Base-by-base conservation (phyloP, 2,329 filamentous ascomycete species). In the Bimuria novae-zelandiae region DNA sequence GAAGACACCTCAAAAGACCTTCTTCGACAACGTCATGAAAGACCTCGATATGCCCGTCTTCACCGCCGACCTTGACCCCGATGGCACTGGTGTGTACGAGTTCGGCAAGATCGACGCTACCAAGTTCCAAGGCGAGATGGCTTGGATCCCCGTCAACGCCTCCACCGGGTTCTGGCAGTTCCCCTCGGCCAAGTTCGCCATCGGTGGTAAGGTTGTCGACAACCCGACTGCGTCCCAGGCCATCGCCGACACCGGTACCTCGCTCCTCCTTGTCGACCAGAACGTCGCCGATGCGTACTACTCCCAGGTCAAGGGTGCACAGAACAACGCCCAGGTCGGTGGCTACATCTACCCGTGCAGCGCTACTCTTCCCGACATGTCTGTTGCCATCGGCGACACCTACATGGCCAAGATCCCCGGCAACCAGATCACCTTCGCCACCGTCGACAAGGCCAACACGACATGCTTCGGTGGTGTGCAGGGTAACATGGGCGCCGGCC, bases 141-240 rank as follows among this genome's bases (percentile, higher is more conserved):
- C 79, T 19, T 90, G 85, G 68, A 78, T 85, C 17, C 76, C 81
- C 8, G 79, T 90, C 56, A 82, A 89, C 67, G 79, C 78, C 16
- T 79, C 78, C 10, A 74, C 78, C 27, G 89, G 88, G 7, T 90
- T 87, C 77, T 92, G 89, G 89, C 78, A 87, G 66, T 84, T 90
- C 65, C 66, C 78, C 12, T 84, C 82, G 5, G 77, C 77, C 21
- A 75, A 76, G 40, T 89, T 86, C 65, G 75, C 76, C 16, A 77
- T 90, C 50, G 82, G 79, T 22, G 77, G 77, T 55, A 76, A 82
- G 70, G 76, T 78, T 32, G 80, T 84, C 51, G 75, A 79, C 27
- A 83, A 85, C 73, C 82, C 81, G 8, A 67, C 56, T 56, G 76
- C 69, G 41, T 72, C 67, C 40, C 70, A 75, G 10, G 76, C 76